Evolutionary conservation across 768 basidiomycete species (phyloP), one percentile per base, ranked within the genome.

Genomic region (Mycena rebaudengoi): DNA sequence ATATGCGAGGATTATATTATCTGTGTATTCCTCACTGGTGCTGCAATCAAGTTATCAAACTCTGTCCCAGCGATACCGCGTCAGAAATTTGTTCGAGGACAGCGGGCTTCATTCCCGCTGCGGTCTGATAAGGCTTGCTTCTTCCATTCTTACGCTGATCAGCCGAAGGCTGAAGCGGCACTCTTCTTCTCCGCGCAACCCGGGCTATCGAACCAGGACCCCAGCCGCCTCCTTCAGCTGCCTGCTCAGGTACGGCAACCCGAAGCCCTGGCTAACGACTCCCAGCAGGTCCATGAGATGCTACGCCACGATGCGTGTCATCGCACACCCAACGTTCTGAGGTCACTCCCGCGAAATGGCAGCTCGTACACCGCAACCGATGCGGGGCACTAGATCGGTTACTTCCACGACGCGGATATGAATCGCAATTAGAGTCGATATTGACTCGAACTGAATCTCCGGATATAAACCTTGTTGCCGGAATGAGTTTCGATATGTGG

Each of bases 401-500:
- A 33, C 50, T 62, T 67, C 60, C 61, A 62, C 59, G 40, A 49
- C 48, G 51, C 62, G 66, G 62, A 60, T 58, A 66, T 66, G 65
- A 62, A 66, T 64, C 32, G 49, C 16, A 40, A 56, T 60, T 53
- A 55, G 45, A 29, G 32, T 43, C 46, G 33, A 29, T 37, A 60
- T 61, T 55, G 59, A 44, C 60, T 61, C 43, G 18, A 56, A 60
- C 65, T 66, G 65, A 66, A 66, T 62, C 40, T 45, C 62, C 66
- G 66, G 66, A 63, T 62, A 63, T 64, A 67, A 67, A 67, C 57
- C 58, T 67, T 67, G 66, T 67, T 67, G 28, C 33, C 51, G 57
- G 53, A 65, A 56, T 55, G 51, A 52, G 43, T 35, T 45, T 62
- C 52, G 35, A 39, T 56, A 50, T 64, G 60, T 62, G 60, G 53